These are phyloP conservation scores for Onygena corvina DNA, from an alignment of 2,329 filamentous ascomycete genomes.

Conservation along the genomic window DNA sequence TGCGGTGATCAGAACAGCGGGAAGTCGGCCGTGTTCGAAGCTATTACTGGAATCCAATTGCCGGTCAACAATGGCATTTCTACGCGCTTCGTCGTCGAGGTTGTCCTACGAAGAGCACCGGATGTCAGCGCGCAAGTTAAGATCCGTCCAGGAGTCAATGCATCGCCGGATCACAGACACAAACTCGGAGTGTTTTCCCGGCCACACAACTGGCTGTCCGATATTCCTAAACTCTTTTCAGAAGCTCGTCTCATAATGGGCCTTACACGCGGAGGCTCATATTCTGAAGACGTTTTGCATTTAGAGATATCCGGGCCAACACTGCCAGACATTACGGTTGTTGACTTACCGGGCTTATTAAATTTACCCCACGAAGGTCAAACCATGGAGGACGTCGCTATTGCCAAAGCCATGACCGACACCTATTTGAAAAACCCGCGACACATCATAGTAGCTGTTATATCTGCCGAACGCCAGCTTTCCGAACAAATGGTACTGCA, in stretches of 20 bases:
- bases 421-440: constrained; percentile 33
- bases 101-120: constrained; percentile 36
- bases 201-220: constrained; percentile 17
- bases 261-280: constrained; percentile 17
- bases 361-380: constrained; percentile 44
- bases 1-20: constrained; percentile 16
- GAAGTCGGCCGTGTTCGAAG: constrained; percentile 16
- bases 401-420: constrained; percentile 38
- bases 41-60: constrained; percentile 15
- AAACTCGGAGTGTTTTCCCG: constrained; percentile 17
- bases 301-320: constrained; percentile 49
- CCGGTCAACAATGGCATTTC: constrained; percentile 39
- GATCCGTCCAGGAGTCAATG: constrained; percentile 18
- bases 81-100: constrained; percentile 49
- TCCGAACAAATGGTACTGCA: constrained; percentile 33
- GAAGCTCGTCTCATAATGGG: constrained; percentile 20
- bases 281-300: constrained; percentile 41
- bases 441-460: constrained; percentile 38
- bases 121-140: constrained; percentile 17
- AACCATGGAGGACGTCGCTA: constrained; percentile 41
- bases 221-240: constrained; percentile 19
- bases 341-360: constrained; percentile 51
- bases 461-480: constrained; percentile 35
- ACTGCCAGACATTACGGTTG: constrained; percentile 48
- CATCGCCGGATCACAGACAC: constrained; percentile 16